Base-by-base conservation (phyloP, 495 filamentous ascomycete species). In the Parathielavia appendiculata region DNA sequence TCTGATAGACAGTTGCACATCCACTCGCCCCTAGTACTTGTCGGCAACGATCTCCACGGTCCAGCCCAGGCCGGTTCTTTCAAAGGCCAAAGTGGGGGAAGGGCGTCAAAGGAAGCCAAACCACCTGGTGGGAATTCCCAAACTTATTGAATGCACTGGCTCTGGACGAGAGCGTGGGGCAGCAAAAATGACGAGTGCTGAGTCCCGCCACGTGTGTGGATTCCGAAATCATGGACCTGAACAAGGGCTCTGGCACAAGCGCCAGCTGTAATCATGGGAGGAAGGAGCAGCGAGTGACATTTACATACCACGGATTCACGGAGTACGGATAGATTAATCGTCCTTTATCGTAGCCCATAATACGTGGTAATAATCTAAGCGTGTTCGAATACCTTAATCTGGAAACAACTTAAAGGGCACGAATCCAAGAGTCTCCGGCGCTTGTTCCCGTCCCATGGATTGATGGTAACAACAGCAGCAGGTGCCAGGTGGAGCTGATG, bases 121-220 rank as follows among this genome's bases (percentile, higher is more conserved):
- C 26, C 26, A 16, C 26, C 10, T 11, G 32, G 34, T 5, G n/a
- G 14, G 4, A 35, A 51, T 36, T 17, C 9, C n/a, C 40, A 14
- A 20, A 30, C 2, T 4, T 2, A 56, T 38, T 20, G 49, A 48
- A 56, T 48, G 26, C 53, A 32, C 20, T 16, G 10, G 11, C n/a
- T 11, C 8, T 23, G 36, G 38, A 53, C 22, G 38, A 19, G 23
- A 34, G 40, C 40, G 40, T 17, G 22, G 30, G 16, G 22, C 45
- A 45, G 54, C 23, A 49, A 6, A 40, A 12, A 56, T 49, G 45
- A 56, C 45, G 54, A 48, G 2, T 12, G 53, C 13, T 5, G 30
- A 14, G n/a, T 36, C 38, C 30, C 43, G 52, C 52, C 52, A 54
- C 52, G 52, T 54, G 52, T 54, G 52, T 43, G 52, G 26, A 30